These are phyloP conservation scores for Dothistroma septosporum DNA, from an alignment of 2,329 filamentous ascomycete genomes.

Conservation along the genomic window DNA sequence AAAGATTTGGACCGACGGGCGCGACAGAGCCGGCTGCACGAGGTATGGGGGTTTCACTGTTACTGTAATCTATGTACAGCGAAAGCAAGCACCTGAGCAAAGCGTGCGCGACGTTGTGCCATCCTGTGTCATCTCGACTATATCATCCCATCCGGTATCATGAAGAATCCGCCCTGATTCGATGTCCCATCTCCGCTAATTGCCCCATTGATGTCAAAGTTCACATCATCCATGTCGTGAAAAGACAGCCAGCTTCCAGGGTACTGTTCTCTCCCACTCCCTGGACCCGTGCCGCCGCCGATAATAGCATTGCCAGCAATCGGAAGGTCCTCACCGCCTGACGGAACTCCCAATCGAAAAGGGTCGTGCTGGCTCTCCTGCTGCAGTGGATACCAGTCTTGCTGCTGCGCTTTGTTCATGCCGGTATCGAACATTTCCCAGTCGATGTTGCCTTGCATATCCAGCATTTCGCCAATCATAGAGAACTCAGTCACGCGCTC, in stretches of 20 bases:
- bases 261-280: constrained; percentile 7
- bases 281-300: constrained; percentile 15
- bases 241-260: constrained; percentile 8
- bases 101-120: too few species aligned
- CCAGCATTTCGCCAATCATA: constrained; percentile 32
- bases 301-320: constrained; percentile 16
- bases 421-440: constrained; percentile 31
- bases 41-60: constrained; percentile 47
- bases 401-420: constrained; percentile 8
- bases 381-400: neutral
- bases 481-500: constrained; percentile 23
- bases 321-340: neutral
- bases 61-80: constrained; percentile 38
- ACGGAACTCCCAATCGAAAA: neutral
- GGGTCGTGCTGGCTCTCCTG: constrained; percentile 5
- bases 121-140: neutral
- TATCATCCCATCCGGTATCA: neutral
- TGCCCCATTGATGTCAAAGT: constrained; percentile 9
- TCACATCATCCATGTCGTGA: constrained; percentile 17
- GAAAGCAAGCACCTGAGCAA: too few species aligned
- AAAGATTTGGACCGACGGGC: constrained; percentile 36
- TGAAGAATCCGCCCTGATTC: neutral
- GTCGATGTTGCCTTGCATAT: constrained; percentile 27
- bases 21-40: constrained; percentile 37
- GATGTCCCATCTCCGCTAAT: neutral